These are phyloP conservation scores for Botrytis elliptica DNA, from an alignment of 2,329 filamentous ascomycete genomes.

Conservation along the genomic window DNA sequence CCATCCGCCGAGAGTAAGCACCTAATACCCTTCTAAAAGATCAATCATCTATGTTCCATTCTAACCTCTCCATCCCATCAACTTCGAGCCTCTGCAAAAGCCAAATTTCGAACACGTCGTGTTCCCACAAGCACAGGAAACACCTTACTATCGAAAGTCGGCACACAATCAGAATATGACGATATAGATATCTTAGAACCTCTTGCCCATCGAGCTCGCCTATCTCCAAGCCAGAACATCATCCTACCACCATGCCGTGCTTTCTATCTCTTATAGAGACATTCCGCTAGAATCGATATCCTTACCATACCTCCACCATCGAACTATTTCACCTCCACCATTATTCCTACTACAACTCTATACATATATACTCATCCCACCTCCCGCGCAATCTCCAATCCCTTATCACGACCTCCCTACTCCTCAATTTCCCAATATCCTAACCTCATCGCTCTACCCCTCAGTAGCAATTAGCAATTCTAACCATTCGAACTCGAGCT, in stretches of 20 bases:
- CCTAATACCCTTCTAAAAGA: not conserved
- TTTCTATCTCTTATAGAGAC: not conserved
- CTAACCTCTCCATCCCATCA: not conserved
- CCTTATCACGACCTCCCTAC: not conserved
- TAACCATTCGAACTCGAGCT: not conserved
- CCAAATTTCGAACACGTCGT: not conserved
- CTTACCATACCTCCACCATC: not conserved
- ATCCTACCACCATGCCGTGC: not conserved
- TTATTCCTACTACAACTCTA: too few species aligned
- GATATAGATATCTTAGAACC: too few species aligned
- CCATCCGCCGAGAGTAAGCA: not conserved
- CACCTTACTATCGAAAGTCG: not conserved
- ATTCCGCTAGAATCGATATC: not conserved
- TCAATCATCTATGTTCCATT: not conserved
- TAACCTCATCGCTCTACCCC: not conserved
- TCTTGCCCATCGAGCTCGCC: not conserved
- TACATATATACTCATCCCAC: not conserved
- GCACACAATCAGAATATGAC: not conserved
- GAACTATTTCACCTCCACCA: too few species aligned
- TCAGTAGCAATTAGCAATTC: not conserved
- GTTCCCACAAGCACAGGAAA: not conserved
- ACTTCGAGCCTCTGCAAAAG: not conserved
- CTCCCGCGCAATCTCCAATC: not conserved
- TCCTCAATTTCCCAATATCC: not conserved
- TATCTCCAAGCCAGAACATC: too few species aligned